Base-by-base conservation (phyloP, 2,329 filamentous ascomycete species). In the Alternaria panax region DNA sequence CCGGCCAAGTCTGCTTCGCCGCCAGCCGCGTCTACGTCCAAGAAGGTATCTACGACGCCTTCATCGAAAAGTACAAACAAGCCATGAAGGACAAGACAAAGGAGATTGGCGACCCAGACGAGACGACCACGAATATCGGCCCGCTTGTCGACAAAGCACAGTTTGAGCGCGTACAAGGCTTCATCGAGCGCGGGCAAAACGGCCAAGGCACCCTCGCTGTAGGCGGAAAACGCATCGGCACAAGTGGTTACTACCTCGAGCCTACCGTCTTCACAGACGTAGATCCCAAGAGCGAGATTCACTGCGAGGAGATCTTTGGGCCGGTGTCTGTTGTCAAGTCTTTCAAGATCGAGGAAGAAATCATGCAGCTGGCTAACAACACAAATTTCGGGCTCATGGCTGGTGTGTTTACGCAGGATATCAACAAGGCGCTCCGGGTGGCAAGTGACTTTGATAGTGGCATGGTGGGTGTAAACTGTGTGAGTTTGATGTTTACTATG, bases 271-370 rank as follows among this genome's bases (percentile, higher is more conserved):
- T 78, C 57, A 75, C 71, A 0, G 73, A 77, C 46, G 71, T 76
- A 4, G 71, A 75, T 22, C 64, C 66, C 7, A 69, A 68, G 12
- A 74, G 75, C 20, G 69, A 77, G 54, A 77, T 78, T 28, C 70
- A 77, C 42, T 73, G 68, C 48, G 67, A 79, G 42, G 77, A 79
- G 41, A 79, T 79, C 54, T 79, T 79, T 34, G 77, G 76, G 7
- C 77, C 77, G 5, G 76, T 79, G 1, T 71, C 71, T 0, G 72
- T 76, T 6, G 70, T 79, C 20, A 66, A 66, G 34, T 69, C 67
- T 2, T 79, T 79, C 67, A 76, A 78, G 60, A 76, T 75, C 0
- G 78, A 80, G 51, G 76, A 78, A 53, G 78, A 80, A 50, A 73
- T 76, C 12, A 73, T 79, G 58, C 63, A 75, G 50, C 46, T 77